These are phyloP conservation scores for Mycosphaerella arachidis DNA, from an alignment of 2,329 filamentous ascomycete genomes.

Conservation along the genomic window DNA sequence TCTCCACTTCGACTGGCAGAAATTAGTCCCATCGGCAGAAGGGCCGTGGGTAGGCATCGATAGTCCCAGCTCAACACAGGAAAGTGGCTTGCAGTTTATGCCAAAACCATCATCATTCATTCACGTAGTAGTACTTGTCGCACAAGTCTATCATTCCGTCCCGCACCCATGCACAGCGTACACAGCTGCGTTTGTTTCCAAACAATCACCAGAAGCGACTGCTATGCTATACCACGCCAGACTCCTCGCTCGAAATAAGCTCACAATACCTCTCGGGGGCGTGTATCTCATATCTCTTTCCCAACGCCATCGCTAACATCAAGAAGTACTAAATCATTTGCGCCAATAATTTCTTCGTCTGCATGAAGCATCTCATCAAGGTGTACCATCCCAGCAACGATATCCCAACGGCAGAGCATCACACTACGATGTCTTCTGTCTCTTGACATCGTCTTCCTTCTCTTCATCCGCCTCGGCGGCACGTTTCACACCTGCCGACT, in stretches of 20 bases:
- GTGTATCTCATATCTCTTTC: not conserved
- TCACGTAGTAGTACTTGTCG: not conserved
- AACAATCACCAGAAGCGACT: not conserved
- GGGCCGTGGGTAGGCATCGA: too few relatives aligned
- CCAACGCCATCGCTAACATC: not conserved
- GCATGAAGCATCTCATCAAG: not conserved
- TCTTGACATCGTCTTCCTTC: not conserved
- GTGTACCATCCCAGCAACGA: not conserved
- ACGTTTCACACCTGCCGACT: not conserved
- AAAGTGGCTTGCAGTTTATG: not conserved
- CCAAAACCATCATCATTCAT: not conserved
- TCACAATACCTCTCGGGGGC: not conserved
- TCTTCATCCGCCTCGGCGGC: not conserved
- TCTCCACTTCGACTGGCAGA: too few relatives aligned
- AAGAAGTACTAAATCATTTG: not conserved
- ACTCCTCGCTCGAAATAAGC: not conserved
- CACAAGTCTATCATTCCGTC: not conserved
- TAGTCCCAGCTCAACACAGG: too few relatives aligned
- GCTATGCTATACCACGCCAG: not conserved
- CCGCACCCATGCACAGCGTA: not conserved
- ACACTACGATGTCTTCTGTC: not conserved
- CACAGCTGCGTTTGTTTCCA: not conserved
- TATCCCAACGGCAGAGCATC: not conserved
- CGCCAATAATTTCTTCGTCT: not conserved
- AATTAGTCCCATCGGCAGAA: too few relatives aligned